These are phyloP conservation scores for Sphagnum tenellum DNA, from an alignment of 225 moss, liverwort and hornwort genomes.

Conservation along the genomic window DNA sequence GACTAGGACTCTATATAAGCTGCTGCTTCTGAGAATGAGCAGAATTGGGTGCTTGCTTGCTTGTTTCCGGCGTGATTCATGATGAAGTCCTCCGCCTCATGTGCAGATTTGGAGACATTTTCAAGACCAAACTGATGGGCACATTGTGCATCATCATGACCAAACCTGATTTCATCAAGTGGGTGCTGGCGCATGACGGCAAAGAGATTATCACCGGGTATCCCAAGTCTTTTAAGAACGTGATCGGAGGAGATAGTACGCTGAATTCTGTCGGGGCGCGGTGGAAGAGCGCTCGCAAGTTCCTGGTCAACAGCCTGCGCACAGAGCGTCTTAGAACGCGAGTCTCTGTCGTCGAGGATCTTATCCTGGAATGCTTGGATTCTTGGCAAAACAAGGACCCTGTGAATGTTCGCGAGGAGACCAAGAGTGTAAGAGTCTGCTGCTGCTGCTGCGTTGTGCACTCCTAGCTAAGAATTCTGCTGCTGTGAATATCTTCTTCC, in stretches of 20 bases:
- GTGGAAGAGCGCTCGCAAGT: conserved; percentile 20
- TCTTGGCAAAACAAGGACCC: conserved; percentile 12
- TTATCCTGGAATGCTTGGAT: conserved; percentile 11
- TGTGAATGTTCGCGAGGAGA: conserved; percentile 23
- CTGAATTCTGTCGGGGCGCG: conserved; percentile 15
- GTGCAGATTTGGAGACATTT: conserved; percentile 19
- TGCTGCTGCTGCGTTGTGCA: too few species aligned
- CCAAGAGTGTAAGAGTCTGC: conserved; percentile 11
- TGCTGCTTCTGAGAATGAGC: too few species aligned
- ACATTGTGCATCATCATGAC: conserved; percentile 11
- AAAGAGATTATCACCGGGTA: conserved; percentile 19
- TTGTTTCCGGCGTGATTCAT: too few species aligned
- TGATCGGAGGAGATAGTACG: conserved; percentile 20
- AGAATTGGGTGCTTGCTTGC: too few species aligned
- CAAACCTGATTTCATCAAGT: conserved; percentile 19
- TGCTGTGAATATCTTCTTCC: too few species aligned
- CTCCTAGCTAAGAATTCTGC: too few species aligned
- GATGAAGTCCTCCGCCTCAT: too few species aligned
- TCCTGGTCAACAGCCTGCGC: conserved; percentile 14
- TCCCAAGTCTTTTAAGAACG: conserved; percentile 17
- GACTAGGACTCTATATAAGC: too few species aligned
- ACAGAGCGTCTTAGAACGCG: conserved; percentile 11
- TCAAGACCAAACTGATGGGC: conserved; percentile 26
- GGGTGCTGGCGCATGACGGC: conserved; percentile 16
- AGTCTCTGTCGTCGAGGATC: conserved; percentile 11